phyloP scores from a whole-genome alignment of 345 rosid genomes.

The Erodium maritimum region DNA sequence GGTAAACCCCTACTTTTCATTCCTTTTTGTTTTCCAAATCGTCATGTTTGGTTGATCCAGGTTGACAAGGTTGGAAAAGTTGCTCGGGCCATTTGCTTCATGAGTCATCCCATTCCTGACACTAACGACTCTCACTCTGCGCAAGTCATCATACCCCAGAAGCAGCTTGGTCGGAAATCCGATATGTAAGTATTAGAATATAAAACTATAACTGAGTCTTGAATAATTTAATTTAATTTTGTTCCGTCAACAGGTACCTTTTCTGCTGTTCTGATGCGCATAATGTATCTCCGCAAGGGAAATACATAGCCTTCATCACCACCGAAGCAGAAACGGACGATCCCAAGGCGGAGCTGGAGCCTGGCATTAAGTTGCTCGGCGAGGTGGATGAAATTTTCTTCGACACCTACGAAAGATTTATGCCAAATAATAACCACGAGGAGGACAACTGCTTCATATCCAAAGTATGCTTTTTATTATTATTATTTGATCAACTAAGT shows the following conservation, averaged over 20 bases:
- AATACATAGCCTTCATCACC: constrained; percentile 86
- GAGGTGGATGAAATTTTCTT: constrained; percentile 70
- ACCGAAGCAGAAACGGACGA: constrained; percentile 84
- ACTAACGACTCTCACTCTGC: constrained; percentile 79
- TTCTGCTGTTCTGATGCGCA: constrained; percentile 93
- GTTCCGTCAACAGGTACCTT: constrained; percentile 46
- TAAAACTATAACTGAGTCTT: neutral
- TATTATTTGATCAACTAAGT: neutral
- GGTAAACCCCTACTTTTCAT: constrained; percentile 46
- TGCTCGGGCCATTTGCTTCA: constrained; percentile 84
- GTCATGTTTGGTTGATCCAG: too few relatives aligned
- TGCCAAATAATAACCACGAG: constrained; percentile 36
- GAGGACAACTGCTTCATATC: constrained; percentile 77
- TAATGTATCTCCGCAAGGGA: constrained; percentile 83
- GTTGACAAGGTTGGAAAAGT: constrained; percentile 75
- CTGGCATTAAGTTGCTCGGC: constrained; percentile 66
- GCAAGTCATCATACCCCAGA: constrained; percentile 90
- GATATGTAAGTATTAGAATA: constrained; percentile 42
- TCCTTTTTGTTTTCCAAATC: too few relatives aligned
- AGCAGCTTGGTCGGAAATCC: constrained; percentile 85
- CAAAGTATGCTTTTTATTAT: constrained; percentile 29
- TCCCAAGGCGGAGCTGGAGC: constrained; percentile 71
- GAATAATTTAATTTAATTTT: neutral
- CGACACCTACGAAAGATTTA: constrained; percentile 75
- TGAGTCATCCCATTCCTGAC: constrained; percentile 88